A percentile compares a stretch with the other conserved stretches of the same genome.
These are phyloP conservation scores for Lachnellula subtilissima DNA, from an alignment of 2,329 filamentous ascomycete genomes.

Conservation along the genomic window DNA sequence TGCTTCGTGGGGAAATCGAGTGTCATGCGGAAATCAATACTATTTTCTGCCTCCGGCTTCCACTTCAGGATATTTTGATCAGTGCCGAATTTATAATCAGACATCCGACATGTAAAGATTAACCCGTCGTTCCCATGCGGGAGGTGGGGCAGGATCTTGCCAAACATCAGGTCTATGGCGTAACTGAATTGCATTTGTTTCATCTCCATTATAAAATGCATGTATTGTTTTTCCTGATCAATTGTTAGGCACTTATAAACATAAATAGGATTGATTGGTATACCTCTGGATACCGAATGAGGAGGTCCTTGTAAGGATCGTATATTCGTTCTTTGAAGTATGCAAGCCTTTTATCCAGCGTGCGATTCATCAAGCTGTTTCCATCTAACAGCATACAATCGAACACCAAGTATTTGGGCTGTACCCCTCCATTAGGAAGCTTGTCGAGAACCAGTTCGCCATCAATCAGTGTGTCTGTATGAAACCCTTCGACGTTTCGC, in stretches of 20 bases:
- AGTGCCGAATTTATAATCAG: conserved; percentile 82
- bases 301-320: conserved; percentile 60
- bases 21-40: conserved; percentile 81
- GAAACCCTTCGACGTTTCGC: conserved; percentile 61
- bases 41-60: conserved; percentile 95
- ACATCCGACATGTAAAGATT: conserved; percentile 92
- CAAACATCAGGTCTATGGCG: conserved; percentile 88
- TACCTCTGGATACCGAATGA: conserved; percentile 57
- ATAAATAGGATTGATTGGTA: not conserved
- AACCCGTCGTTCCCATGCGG: conserved; percentile 94
- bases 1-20: conserved; percentile 71
- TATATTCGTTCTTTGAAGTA: conserved; percentile 78
- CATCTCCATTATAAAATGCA: conserved; percentile 77
- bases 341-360: conserved; percentile 82
- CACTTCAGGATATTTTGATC: conserved; percentile 94
- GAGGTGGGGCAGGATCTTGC: conserved; percentile 73
- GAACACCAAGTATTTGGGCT: conserved; percentile 85
- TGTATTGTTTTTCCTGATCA: conserved; percentile 53
- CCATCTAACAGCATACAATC: conserved; percentile 83
- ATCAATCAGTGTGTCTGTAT: conserved; percentile 78
- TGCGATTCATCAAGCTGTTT: conserved; percentile 68
- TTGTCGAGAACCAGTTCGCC: conserved; percentile 88
- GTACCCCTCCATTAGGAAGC: conserved; percentile 59
- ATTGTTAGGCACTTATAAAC: not conserved
- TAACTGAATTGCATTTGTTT: conserved; percentile 90